These are phyloP conservation scores for Artemisia annua DNA, from an alignment of 129 eudicot species.

Conservation along the genomic window DNA sequence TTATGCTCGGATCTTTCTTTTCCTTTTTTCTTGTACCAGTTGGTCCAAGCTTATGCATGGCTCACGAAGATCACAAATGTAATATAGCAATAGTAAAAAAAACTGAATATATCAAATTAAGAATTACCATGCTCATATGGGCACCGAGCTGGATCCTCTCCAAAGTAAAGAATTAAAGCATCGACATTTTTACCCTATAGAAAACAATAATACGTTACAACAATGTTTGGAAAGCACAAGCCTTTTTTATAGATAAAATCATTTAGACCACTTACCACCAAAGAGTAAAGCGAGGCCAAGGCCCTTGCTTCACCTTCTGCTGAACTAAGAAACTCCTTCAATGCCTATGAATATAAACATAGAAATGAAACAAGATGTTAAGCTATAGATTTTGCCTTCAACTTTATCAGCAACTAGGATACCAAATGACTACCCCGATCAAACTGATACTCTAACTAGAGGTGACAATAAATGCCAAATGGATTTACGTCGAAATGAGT, in stretches of 20 bases:
- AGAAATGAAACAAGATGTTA: not conserved
- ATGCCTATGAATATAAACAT: slow-evolving; percentile 43
- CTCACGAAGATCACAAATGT: not conserved
- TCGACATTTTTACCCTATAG: slow-evolving; percentile 89
- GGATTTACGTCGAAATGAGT: too few species aligned
- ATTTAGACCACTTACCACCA: slow-evolving; percentile 58
- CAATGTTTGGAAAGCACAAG: not conserved
- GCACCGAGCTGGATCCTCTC: slow-evolving; percentile 96
- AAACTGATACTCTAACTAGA: too few species aligned
- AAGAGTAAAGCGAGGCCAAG: slow-evolving; percentile 81
- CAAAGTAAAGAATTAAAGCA: slow-evolving; percentile 83
- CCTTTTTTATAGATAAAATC: not conserved
- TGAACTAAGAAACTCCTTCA: slow-evolving; percentile 76
- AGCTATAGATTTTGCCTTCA: not conserved
- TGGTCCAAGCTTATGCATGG: too few species aligned
- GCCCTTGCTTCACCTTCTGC: slow-evolving; percentile 92
- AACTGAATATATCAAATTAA: not conserved
- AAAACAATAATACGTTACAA: slow-evolving; percentile 6
- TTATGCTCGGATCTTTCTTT: too few species aligned
- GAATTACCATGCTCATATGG: slow-evolving; percentile 83
- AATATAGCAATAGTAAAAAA: too few species aligned
- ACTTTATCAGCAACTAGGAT: not conserved
- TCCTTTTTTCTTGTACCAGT: too few species aligned
- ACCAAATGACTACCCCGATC: too few species aligned
- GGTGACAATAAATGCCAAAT: too few species aligned